A percentile compares a stretch with the other conserved stretches of the same genome.
These are phyloP conservation scores for Aspergillus alliaceus DNA, from an alignment of 2,329 filamentous ascomycete species.

Conservation along the genomic window DNA sequence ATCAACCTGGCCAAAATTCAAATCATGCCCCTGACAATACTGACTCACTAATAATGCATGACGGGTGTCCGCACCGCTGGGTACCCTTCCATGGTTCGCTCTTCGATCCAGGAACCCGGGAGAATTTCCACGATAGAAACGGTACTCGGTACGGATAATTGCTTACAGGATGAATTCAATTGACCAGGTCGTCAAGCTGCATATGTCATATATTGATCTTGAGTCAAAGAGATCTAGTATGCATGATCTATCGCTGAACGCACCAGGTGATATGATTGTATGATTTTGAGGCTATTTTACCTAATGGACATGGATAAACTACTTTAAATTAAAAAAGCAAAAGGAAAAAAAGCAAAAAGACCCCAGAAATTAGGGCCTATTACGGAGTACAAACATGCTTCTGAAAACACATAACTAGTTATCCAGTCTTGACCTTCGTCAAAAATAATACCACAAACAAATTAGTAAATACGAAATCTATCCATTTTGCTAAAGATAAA, in stretches of 20 bases:
- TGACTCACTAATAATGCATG: slow-evolving; percentile 1
- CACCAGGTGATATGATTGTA: too few species aligned
- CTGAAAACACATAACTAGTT: too few species aligned
- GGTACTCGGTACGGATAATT: not conserved
- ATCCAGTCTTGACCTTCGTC: too few species aligned
- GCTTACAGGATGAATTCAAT: too few species aligned
- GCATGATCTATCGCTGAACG: not conserved
- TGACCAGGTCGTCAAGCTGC: too few species aligned
- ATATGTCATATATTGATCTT: too few species aligned
- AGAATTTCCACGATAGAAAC: not conserved
- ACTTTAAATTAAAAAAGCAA: not conserved
- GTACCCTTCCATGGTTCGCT: slow-evolving; percentile 6
- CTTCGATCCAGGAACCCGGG: slow-evolving; percentile 4
- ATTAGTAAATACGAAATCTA: too few species aligned
- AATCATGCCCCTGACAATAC: not conserved
- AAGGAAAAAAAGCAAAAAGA: not conserved
- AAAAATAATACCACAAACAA: too few species aligned
- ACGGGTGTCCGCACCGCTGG: slow-evolving; percentile 7
- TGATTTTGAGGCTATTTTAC: too few species aligned
- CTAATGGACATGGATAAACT: too few species aligned
- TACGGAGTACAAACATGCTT: too few species aligned
- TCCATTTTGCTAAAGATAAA: too few species aligned
- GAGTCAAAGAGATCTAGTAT: not conserved
- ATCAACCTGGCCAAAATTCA: not conserved
- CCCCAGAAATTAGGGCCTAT: not conserved